Evolutionary conservation across 352 stramenopile species (phyloP).

Genomic region (Phytopythium boreale): DNA sequence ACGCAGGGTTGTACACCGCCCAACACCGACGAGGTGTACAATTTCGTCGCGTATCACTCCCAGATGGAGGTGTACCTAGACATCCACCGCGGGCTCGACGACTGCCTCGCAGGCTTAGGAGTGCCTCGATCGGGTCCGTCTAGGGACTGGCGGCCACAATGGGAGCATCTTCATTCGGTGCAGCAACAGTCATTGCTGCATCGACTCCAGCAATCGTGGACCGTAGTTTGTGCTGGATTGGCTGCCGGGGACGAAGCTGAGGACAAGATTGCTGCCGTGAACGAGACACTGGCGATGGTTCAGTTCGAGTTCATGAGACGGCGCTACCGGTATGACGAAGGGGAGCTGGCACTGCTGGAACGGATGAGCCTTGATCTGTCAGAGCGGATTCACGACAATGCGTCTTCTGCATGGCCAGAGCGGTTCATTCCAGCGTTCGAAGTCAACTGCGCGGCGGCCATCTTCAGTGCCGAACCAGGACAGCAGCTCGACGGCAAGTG

Average conservation of each 20-base stretch:
- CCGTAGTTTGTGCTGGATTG: too few species aligned
- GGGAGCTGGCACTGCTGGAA: background rate
- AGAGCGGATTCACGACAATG: too few species aligned
- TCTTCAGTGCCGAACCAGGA: background rate
- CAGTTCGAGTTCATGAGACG: background rate
- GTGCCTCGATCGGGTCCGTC: background rate
- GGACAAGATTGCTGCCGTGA: background rate
- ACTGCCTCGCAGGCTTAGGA: background rate
- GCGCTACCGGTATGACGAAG: background rate
- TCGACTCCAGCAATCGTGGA: background rate
- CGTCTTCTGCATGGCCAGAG: background rate
- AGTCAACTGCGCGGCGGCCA: background rate
- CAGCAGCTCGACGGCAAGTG: background rate
- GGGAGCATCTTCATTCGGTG: background rate
- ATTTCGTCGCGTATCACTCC: background rate
- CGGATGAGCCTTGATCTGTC: too few species aligned
- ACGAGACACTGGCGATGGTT: background rate
- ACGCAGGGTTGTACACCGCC: background rate
- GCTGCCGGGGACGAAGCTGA: background rate
- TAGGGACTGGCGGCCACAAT: background rate
- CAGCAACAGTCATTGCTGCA: background rate
- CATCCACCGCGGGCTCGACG: background rate
- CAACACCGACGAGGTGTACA: background rate
- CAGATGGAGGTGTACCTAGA: background rate
- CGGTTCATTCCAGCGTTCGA: constrained; percentile 2